Conservation (phyloP, 2,329 filamentous ascomycete species). For the Aspergillus ibericus region DNA sequence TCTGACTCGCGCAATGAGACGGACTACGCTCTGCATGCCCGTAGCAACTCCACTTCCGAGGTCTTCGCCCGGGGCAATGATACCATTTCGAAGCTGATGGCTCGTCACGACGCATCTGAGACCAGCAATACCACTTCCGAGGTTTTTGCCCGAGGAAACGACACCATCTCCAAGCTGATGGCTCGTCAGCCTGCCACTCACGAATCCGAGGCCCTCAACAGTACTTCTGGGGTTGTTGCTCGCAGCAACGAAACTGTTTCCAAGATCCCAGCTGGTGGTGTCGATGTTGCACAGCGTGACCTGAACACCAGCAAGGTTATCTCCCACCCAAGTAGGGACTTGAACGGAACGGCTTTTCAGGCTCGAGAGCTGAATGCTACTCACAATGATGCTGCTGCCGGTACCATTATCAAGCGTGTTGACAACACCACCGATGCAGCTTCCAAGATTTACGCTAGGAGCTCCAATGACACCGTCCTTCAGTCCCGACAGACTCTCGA, state of each 20-base stretch:
- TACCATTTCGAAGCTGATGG: neutral
- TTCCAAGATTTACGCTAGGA: neutral
- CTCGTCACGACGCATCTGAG: too few relatives aligned
- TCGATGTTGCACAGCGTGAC: slow-evolving; percentile 7
- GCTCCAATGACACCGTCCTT: neutral
- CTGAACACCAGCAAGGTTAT: slow-evolving; percentile 11
- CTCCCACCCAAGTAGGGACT: neutral
- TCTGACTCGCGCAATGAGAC: neutral
- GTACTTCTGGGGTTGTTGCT: neutral
- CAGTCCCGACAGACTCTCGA: too few relatives aligned
- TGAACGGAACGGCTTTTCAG: slow-evolving; percentile 12
- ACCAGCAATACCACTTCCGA: neutral
- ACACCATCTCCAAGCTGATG: neutral
- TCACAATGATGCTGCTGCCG: neutral
- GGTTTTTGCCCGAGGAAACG: slow-evolving; percentile 6
- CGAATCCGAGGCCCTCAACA: neutral
- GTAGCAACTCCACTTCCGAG: slow-evolving; percentile 1
- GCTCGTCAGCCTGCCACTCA: too few relatives aligned
- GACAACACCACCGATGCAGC: neutral
- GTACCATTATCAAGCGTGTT: too few relatives aligned
- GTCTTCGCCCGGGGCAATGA: slow-evolving; percentile 5
- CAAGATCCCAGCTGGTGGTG: slow-evolving; percentile 3
- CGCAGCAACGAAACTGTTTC: slow-evolving; percentile 9
- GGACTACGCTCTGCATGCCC: neutral
- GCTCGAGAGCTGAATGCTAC: neutral